A percentile compares a stretch with the other conserved stretches of the same genome.
Conservation (phyloP, 2,329 filamentous ascomycete genomes). For the Phialemoniopsis sp. region DNA sequence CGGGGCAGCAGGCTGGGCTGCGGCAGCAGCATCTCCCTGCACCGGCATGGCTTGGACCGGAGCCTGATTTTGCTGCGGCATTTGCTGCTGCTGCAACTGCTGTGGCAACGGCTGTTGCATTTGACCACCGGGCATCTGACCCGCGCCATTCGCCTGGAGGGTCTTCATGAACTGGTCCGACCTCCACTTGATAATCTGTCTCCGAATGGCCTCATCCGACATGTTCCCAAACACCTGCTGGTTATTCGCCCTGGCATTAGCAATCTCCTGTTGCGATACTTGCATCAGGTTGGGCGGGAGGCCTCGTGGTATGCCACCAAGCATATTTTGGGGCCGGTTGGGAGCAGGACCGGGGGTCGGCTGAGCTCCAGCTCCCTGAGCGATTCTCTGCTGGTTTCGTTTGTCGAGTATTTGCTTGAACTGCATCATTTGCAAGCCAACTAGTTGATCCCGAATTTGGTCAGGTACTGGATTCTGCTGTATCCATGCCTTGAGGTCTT, state of each 20-base stretch:
- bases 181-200: slow-evolving; percentile 5
- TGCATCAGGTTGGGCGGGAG: slow-evolving; percentile 7
- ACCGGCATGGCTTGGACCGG: too few species aligned
- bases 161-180: slow-evolving; percentile 8
- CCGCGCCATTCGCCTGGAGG: neutral
- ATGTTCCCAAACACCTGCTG: slow-evolving; percentile 7
- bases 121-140: slow-evolving; percentile 1
- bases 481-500: slow-evolving; percentile 38
- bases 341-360: neutral
- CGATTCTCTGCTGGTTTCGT: slow-evolving; percentile 6
- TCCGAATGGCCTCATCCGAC: slow-evolving; percentile 8
- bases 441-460: slow-evolving; percentile 24
- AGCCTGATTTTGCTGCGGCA: too few species aligned
- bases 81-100: slow-evolving; percentile 20
- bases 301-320: neutral
- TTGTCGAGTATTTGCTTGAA: slow-evolving; percentile 23
- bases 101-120: slow-evolving; percentile 12
- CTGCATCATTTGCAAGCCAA: slow-evolving; percentile 30
- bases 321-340: neutral
- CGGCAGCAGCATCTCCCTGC: too few species aligned
- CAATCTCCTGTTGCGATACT: slow-evolving; percentile 8
- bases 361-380: too few species aligned
- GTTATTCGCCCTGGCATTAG: slow-evolving; percentile 5
- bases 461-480: slow-evolving; percentile 27
- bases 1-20: too few species aligned